Evolutionary conservation across 2,329 filamentous ascomycete genomes (phyloP), one percentile per base, ranked within the genome.

Genomic region (Fusarium virguliforme): DNA sequence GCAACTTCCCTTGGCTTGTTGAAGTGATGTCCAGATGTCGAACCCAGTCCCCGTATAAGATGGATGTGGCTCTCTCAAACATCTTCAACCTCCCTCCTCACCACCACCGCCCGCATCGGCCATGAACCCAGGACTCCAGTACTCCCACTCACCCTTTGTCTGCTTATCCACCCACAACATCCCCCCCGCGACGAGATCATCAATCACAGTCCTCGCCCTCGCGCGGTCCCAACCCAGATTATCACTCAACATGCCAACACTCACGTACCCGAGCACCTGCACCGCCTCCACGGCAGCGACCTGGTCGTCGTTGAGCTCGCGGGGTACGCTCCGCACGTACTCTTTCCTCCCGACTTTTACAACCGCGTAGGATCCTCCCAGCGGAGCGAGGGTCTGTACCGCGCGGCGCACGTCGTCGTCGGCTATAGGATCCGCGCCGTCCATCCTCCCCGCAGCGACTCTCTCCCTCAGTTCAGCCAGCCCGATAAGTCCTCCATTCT

Each of bases 81-180:
- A 7, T 18, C n/a, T 10, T 76, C 74, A 76, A 34, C 43, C 63
- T 32, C 59, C 63, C 46, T 74, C 68, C 54, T 62, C 67, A 22
- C 34, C 58, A 22, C 24, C 56, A 50, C 43, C 46, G 15, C 79
- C 80, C 15, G 78, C 75, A 41, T 85, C 84, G 3, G 85, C 79
- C 85, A 95, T 93, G 67, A 92, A 93, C 0, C 91, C 90, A 1
- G 93, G 93, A 65, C 90, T 93, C 96, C 96, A 99, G 76, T 98
- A 99, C 81, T 98, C 95, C 81, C 91, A 94, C 83, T 98, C 95
- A 18, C 79, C 80, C 8, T 88, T 86, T 9, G 83, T 90, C 82
- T 98, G 94, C 72, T 89, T 90, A 81, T 99, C 96, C 6, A 98
- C 90, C 96, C 96, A 99, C 13, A 99, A 89, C 84, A 99, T 89